A percentile compares a stretch with the other conserved stretches of the same genome.
Conservation (phyloP, 805 yeast genomes). For the Ogataea trehaloabstinens region DNA sequence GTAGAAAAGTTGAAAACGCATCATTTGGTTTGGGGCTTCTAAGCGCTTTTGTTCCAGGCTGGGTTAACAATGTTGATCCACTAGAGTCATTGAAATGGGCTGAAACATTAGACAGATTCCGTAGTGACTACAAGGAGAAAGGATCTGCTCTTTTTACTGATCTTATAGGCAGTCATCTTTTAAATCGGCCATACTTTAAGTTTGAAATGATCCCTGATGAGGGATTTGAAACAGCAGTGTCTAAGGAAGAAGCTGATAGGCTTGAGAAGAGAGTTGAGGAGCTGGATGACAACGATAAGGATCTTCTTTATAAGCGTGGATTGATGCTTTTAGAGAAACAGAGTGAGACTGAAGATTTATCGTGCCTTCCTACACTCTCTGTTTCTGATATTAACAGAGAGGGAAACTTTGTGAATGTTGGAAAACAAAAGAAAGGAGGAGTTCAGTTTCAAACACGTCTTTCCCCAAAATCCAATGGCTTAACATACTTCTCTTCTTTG, state of each 20-base stretch:
- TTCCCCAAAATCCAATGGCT: constrained; percentile 62
- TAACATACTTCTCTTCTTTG: constrained; percentile 71
- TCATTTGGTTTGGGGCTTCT: constrained; percentile 83
- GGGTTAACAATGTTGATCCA: constrained; percentile 83
- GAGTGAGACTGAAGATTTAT: constrained; percentile 65
- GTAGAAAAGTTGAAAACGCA: constrained; percentile 82
- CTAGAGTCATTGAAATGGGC: constrained; percentile 67
- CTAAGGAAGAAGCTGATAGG: constrained; percentile 55
- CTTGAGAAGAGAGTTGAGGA: constrained; percentile 41
- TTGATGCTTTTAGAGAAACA: constrained; percentile 59
- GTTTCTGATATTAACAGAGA: constrained; percentile 67
- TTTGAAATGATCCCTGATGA: constrained; percentile 76
- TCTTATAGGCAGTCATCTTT: constrained; percentile 51
- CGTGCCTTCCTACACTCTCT: constrained; percentile 75
- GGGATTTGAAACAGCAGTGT: constrained; percentile 48
- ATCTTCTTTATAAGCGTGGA: constrained; percentile 60
- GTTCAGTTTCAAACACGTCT: constrained; percentile 27
- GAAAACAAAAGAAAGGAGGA: constrained; percentile 23
- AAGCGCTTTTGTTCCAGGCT: constrained; percentile 73
- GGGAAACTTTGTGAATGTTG: constrained; percentile 41
- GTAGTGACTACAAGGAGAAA: constrained; percentile 49
- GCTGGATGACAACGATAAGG: constrained; percentile 55
- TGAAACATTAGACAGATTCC: constrained; percentile 55
- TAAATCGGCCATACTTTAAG: constrained; percentile 57
- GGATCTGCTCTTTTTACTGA: constrained; percentile 61